These are phyloP conservation scores for Neospermospora avenae DNA, from an alignment of 2,329 filamentous ascomycete species.

Conservation along the genomic window DNA sequence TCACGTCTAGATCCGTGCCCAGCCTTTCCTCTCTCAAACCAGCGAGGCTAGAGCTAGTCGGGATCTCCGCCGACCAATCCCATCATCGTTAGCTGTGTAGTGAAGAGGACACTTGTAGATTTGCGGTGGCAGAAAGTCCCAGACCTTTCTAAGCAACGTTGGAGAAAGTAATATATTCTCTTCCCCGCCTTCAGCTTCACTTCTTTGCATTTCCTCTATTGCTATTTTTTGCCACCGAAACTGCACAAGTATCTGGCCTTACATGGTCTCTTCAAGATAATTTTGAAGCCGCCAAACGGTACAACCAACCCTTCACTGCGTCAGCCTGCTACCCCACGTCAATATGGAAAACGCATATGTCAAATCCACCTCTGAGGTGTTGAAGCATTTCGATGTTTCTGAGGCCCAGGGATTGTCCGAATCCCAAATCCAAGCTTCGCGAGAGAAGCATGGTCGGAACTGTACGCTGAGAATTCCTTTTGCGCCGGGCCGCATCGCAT, in stretches of 20 bases:
- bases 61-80: constrained; percentile 7
- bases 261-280: constrained; percentile 20
- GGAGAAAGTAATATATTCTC: background rate
- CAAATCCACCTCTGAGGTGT: constrained; percentile 54
- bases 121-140: constrained; percentile 1
- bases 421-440: constrained; percentile 53
- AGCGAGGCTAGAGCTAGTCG: background rate
- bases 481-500: constrained; percentile 11
- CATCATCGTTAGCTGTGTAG: constrained; percentile 5
- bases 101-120: constrained; percentile 21
- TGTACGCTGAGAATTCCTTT: constrained; percentile 44
- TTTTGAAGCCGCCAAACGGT: constrained; percentile 17
- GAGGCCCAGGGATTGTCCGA: constrained; percentile 53
- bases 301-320: constrained; percentile 9
- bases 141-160: constrained; percentile 9
- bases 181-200: background rate
- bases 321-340: constrained; percentile 11
- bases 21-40: background rate
- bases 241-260: constrained; percentile 16
- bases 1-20: background rate
- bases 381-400: constrained; percentile 56
- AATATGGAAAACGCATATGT: constrained; percentile 63
- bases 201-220: background rate
- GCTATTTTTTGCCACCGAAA: constrained; percentile 5
- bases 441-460: constrained; percentile 63